Conservation (phyloP, 805 yeast genomes). For the Wickerhamomyces mucosus region DNA sequence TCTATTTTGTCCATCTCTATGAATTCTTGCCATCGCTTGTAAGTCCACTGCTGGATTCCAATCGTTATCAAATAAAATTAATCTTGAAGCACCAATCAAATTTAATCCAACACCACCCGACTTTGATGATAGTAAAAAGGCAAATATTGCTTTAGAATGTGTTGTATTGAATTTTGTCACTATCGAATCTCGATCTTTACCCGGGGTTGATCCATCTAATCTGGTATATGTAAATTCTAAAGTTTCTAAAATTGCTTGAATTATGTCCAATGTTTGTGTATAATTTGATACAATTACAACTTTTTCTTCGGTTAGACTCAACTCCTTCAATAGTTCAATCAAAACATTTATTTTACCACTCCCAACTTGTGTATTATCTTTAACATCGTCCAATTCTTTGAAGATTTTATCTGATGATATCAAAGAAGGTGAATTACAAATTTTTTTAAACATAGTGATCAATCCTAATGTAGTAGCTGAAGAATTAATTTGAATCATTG, state of each 20-base stretch:
- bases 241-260: slow-evolving; percentile 46
- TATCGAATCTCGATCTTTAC: slow-evolving; percentile 49
- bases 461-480: slow-evolving; percentile 46
- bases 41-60: slow-evolving; percentile 94
- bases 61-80: slow-evolving; percentile 83
- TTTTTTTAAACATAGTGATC: slow-evolving; percentile 66
- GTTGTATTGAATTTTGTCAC: slow-evolving; percentile 46
- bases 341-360: slow-evolving; percentile 61
- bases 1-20: slow-evolving; percentile 81
- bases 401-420: slow-evolving; percentile 41
- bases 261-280: slow-evolving; percentile 75
- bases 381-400: slow-evolving; percentile 8
- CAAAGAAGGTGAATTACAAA: slow-evolving; percentile 75
- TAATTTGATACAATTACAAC: slow-evolving; percentile 81
- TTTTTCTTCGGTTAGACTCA: slow-evolving; percentile 43
- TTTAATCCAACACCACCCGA: slow-evolving; percentile 94
- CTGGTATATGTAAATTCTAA: slow-evolving; percentile 45
- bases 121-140: slow-evolving; percentile 75
- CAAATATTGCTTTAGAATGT: slow-evolving; percentile 29
- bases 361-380: slow-evolving; percentile 5
- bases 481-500: slow-evolving; percentile 10
- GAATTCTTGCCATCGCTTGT: slow-evolving; percentile 94
- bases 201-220: slow-evolving; percentile 79
- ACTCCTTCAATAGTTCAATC: slow-evolving; percentile 36
- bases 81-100: slow-evolving; percentile 79